Conservation (phyloP, 371 early-diverging fungal species). For the Syncephalastrum contaminatum region DNA sequence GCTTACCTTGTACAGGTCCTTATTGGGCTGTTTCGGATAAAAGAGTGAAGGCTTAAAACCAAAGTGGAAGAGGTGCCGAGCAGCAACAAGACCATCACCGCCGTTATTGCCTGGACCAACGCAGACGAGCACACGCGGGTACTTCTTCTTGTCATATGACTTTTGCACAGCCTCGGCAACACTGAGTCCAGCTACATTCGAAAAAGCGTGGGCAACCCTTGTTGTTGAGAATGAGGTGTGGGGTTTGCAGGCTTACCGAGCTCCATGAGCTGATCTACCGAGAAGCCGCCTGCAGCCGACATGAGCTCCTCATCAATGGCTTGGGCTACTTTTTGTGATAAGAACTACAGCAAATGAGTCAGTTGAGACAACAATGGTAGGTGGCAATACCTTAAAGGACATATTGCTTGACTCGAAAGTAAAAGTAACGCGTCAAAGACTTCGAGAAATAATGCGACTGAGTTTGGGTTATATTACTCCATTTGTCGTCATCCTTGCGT, state of each 20-base stretch:
- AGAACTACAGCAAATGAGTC: conserved; percentile 42
- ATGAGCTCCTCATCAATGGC: conserved; percentile 84
- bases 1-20: conserved; percentile 64
- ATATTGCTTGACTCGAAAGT: conserved; percentile 82
- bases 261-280: conserved; percentile 89
- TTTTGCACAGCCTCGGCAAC: conserved; percentile 86
- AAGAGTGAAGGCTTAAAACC: conserved; percentile 79
- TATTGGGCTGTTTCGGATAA: conserved; percentile 75
- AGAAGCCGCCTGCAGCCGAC: conserved; percentile 79
- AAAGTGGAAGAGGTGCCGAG: conserved; percentile 85
- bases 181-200: conserved; percentile 74
- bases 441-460: too few relatives aligned
- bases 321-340: conserved; percentile 78
- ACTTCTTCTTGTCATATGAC: conserved; percentile 53
- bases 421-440: conserved; percentile 73
- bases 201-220: neutral
- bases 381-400: conserved; percentile 47
- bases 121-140: conserved; percentile 67
- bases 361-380: too few relatives aligned
- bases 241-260: conserved; percentile 42
- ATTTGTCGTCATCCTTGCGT: too few relatives aligned
- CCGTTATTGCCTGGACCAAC: conserved; percentile 94
- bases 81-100: conserved; percentile 95
- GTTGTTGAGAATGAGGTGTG: neutral
- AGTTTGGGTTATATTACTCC: too few relatives aligned